These are phyloP conservation scores for Zelonia costaricensis DNA, from an alignment of 208 protist species.

Conservation along the genomic window DNA sequence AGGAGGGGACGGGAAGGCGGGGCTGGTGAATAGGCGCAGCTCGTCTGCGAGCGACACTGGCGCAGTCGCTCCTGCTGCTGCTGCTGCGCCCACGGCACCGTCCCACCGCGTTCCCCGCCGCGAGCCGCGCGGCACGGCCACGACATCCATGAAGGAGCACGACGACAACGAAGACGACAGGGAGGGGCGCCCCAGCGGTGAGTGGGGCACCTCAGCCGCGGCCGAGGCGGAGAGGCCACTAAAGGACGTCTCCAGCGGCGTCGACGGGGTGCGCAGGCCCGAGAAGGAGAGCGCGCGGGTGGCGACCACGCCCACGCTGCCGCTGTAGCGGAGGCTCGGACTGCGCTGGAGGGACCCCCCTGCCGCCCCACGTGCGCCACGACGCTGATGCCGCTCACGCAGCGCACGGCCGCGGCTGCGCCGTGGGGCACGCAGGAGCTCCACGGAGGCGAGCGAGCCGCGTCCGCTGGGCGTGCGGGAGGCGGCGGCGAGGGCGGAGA, in stretches of 20 bases:
- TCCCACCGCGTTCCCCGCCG: background rate
- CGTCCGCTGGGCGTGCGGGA: constrained; percentile 21
- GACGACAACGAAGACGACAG: too few relatives aligned
- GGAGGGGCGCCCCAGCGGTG: too few relatives aligned
- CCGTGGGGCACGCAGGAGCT: constrained; percentile 7
- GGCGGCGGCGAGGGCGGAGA: background rate
- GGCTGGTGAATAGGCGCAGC: constrained; percentile 19
- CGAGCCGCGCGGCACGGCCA: too few relatives aligned
- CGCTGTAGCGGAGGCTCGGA: constrained; percentile 8
- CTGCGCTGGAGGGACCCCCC: constrained; percentile 3
- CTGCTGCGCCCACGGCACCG: background rate
- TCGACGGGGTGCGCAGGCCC: constrained; percentile 11
- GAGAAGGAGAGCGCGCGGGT: constrained; percentile 26
- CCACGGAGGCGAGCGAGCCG: constrained; percentile 12
- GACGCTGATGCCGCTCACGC: too few relatives aligned
- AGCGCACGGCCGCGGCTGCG: constrained; percentile 5
- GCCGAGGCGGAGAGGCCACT: constrained; percentile 1
- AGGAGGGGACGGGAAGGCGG: constrained; percentile 2
- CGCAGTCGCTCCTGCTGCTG: too few relatives aligned
- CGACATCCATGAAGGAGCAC: too few relatives aligned
- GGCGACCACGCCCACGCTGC: background rate
- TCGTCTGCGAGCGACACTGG: constrained; percentile 23
- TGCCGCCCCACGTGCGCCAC: background rate
- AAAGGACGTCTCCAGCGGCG: background rate
- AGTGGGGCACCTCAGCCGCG: too few relatives aligned